Conservation (phyloP, 208 protist species). For the Acanthamoeba polyphaga region DNA sequence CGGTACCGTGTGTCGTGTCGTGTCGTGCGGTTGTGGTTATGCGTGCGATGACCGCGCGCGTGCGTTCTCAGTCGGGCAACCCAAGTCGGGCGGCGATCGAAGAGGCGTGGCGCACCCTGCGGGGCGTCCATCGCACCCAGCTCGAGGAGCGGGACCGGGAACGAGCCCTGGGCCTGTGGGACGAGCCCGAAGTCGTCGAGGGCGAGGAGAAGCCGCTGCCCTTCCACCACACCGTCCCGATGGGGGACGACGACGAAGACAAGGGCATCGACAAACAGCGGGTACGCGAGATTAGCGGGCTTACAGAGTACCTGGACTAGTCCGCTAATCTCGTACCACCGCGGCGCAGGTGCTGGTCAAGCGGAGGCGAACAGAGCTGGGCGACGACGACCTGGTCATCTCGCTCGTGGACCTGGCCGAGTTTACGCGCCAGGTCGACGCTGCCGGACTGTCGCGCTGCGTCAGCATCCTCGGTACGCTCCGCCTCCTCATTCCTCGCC, state of each 20-base stretch:
- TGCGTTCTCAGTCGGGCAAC: not conserved
- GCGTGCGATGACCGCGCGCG: too few relatives aligned
- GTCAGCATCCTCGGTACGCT: conserved; percentile 4
- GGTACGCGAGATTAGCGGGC: not conserved
- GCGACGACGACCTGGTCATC: conserved; percentile 36
- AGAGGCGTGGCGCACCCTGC: not conserved
- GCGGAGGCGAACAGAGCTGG: not conserved
- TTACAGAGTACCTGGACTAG: not conserved
- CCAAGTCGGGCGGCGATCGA: not conserved
- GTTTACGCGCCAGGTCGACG: not conserved
- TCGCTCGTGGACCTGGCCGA: conserved; percentile 20
- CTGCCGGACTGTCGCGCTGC: not conserved
- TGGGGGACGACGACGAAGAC: not conserved
- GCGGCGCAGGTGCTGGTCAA: not conserved
- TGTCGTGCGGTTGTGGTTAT: not conserved
- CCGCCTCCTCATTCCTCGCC: not conserved
- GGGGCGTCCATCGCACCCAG: not conserved
- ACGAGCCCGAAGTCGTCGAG: not conserved
- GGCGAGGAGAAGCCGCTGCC: not conserved
- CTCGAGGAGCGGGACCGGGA: conserved; percentile 4
- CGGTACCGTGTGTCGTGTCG: not conserved
- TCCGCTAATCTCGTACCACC: not conserved
- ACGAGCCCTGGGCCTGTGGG: conserved; percentile 2
- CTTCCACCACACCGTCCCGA: not conserved
- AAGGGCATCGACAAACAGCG: not conserved